Base-by-base conservation (phyloP, 345 rosid species). In the Aurinia saxatilis region DNA sequence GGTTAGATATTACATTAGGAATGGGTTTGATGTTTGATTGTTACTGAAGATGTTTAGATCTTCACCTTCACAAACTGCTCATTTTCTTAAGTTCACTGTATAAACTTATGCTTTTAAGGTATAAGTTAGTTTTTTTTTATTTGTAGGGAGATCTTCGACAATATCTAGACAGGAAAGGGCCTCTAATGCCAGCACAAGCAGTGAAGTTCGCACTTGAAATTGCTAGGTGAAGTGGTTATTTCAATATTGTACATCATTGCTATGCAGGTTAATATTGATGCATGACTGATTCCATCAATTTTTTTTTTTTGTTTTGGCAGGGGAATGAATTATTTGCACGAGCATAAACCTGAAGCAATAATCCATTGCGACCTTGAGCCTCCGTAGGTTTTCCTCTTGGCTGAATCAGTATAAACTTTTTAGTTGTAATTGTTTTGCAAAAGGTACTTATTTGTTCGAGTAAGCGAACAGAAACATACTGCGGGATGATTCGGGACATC, bases 401-500 rank as follows among this genome's bases (percentile, higher is more conserved):
- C 13, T 72, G 45, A 35, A 19, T 50, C 21, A 37, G 56, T 37
- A 10, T 37, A 23, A n/a, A 5, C 51, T 10, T 13, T 49, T 36
- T 34, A 0, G 13, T 57, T 65, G 19, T 44, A 36, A 21, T 50
- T 38, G 27, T 54, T 44, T 41, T 51, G 68, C 46, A 40, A 67
- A 77, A 65, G 57, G 49, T 63, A 70, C 75, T 80, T 53, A 66
- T 67, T 78, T 73, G 63, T 55, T 57, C 34, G 77, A 79, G 68
- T 74, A 79, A 83, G 87, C 74, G 66, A 78, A 88, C 82, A 93
- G 96, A 75, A 93, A 90, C 81, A 82, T 93, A 73, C 68, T 93
- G 79, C 80, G 87, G 73, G 99, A 93, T 70, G 97, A 90, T 79
- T 74, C 96, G 49, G 95, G 97, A 41, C 90, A 84, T 79, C 84